A percentile compares a stretch with the other conserved stretches of the same genome.
These are phyloP conservation scores for Poronia punctata DNA, from an alignment of 495 filamentous ascomycete genomes.

Conservation along the genomic window DNA sequence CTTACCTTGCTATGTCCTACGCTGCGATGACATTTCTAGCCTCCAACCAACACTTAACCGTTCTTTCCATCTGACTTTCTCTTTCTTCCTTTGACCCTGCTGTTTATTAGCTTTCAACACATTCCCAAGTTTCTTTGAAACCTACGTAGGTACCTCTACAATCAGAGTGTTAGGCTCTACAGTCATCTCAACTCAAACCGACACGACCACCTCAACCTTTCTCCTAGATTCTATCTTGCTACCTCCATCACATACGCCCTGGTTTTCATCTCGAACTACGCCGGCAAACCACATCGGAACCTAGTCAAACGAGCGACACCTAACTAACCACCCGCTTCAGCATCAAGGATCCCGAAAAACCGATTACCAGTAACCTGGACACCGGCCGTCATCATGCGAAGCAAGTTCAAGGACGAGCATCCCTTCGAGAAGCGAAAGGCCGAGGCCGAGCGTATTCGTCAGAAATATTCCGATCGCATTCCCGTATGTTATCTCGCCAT, in stretches of 20 bases:
- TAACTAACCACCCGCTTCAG: slow-evolving; percentile 7
- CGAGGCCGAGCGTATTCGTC: slow-evolving; percentile 96
- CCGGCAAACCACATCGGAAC: too few relatives aligned
- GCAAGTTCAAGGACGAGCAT: slow-evolving; percentile 99
- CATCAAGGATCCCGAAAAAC: not conserved
- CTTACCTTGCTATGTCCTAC: not conserved
- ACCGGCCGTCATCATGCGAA: slow-evolving; percentile 63
- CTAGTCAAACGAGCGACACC: too few relatives aligned
- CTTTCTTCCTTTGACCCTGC: not conserved
- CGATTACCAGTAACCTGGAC: slow-evolving; percentile 14
- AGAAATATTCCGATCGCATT: slow-evolving; percentile 98
- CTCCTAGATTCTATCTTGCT: too few relatives aligned
- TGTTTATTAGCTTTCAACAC: too few relatives aligned
- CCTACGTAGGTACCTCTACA: too few relatives aligned
- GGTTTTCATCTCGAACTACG: slow-evolving; percentile 15
- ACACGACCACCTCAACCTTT: too few relatives aligned
- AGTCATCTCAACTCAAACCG: too few relatives aligned
- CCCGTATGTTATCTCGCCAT: slow-evolving; percentile 60
- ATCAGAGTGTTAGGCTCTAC: too few relatives aligned
- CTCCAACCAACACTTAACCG: not conserved
- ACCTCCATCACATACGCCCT: too few relatives aligned
- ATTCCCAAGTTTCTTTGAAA: not conserved
- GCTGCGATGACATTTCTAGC: not conserved
- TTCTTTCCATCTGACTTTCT: not conserved
- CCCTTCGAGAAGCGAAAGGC: slow-evolving; percentile 99